A percentile compares a stretch with the other conserved stretches of the same genome.
phyloP scores from a whole-genome alignment of 163 green algal genomes.

The Chlamydomonas reinhardtii region DNA sequence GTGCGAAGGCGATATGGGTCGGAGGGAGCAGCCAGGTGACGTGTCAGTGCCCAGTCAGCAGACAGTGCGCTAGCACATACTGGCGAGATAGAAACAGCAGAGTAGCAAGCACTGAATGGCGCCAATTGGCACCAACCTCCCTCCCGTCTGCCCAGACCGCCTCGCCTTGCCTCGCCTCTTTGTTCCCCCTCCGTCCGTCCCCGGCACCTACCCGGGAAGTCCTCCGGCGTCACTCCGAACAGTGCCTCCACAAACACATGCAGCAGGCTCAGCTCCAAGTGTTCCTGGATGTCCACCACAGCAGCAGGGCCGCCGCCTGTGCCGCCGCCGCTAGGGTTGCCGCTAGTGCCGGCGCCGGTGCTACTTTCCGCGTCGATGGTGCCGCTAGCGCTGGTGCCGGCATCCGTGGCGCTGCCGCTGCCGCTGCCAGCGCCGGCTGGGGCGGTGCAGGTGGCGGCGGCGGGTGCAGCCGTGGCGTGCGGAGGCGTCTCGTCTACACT shows the following conservation, averaged over 20 bases:
- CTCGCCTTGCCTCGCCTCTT: too few species aligned
- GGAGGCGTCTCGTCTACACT: too few species aligned
- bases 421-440: not conserved
- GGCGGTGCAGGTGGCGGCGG: not conserved
- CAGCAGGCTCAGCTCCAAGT: slow-evolving; percentile 69
- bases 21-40: too few species aligned
- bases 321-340: not conserved
- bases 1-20: too few species aligned
- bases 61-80: too few species aligned
- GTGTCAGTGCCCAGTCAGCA: too few species aligned
- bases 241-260: slow-evolving; percentile 72
- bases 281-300: slow-evolving; percentile 51
- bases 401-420: not conserved
- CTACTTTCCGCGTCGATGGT: not conserved
- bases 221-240: slow-evolving; percentile 54
- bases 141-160: too few species aligned
- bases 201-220: slow-evolving; percentile 61
- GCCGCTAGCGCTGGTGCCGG: not conserved
- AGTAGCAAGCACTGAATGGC: too few species aligned
- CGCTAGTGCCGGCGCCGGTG: not conserved
- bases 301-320: not conserved
- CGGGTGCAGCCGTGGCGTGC: too few species aligned
- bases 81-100: too few species aligned
- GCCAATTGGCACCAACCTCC: too few species aligned
- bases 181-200: too few species aligned